These are phyloP conservation scores for Knufia petricola DNA, from an alignment of 2,329 filamentous ascomycete genomes.

Conservation along the genomic window DNA sequence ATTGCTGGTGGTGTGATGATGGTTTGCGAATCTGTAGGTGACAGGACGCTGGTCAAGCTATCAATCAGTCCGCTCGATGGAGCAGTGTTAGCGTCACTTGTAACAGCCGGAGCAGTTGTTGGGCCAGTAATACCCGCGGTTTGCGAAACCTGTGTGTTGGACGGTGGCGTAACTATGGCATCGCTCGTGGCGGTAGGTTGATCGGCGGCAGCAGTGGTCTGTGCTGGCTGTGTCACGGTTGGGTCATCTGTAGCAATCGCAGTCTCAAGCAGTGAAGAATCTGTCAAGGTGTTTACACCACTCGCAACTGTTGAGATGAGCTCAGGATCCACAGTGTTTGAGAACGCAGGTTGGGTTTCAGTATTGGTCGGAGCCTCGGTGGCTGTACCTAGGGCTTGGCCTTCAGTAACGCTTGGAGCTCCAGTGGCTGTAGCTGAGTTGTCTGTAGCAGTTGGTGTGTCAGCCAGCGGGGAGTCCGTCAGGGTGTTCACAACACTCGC, in stretches of 20 bases:
- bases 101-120: neutral
- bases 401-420: neutral
- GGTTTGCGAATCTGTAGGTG: neutral
- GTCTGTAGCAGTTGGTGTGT: too few relatives aligned
- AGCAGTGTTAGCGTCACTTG: neutral
- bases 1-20: constrained; percentile 4
- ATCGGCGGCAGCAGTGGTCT: neutral
- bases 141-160: neutral
- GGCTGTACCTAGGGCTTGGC: neutral
- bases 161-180: neutral
- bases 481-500: too few relatives aligned
- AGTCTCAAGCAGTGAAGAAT: neutral
- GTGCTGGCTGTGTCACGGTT: neutral
- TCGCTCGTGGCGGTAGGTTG: neutral
- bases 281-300: neutral
- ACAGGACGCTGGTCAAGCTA: neutral
- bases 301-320: neutral
- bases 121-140: neutral
- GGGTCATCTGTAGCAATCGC: neutral
- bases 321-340: neutral
- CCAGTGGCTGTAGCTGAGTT: too few relatives aligned
- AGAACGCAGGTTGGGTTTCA: neutral
- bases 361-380: neutral
- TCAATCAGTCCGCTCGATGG: neutral
- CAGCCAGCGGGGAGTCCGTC: too few relatives aligned